phyloP scores from a whole-genome alignment of 305 asterid genomes.

The Plantago lanceolata region DNA sequence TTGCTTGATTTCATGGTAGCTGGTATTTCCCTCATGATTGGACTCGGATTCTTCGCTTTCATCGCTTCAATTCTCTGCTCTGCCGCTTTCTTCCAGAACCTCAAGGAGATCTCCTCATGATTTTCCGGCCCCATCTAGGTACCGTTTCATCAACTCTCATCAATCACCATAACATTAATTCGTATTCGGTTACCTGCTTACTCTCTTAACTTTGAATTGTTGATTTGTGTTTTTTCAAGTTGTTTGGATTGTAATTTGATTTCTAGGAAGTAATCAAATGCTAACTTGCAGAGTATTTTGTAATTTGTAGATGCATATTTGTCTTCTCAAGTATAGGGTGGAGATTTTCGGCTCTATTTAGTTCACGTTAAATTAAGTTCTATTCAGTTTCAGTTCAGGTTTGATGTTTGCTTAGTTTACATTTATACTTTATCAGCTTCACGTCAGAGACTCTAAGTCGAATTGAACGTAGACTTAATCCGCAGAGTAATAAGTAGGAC shows the following conservation, averaged over 20 bases:
- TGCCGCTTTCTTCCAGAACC: conserved; percentile 79
- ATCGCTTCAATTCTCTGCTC: conserved; percentile 77
- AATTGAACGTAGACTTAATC: too few species aligned
- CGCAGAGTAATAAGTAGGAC: too few species aligned
- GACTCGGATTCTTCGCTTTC: conserved; percentile 69
- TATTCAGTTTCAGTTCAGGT: too few species aligned
- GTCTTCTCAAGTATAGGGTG: too few species aligned
- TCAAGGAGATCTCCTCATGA: conserved; percentile 60
- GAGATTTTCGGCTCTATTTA: too few species aligned
- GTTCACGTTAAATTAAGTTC: too few species aligned
- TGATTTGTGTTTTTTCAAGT: background rate
- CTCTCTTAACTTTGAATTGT: background rate
- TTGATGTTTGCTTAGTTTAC: too few species aligned
- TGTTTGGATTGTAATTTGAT: background rate
- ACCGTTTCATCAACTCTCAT: background rate
- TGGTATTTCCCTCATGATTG: conserved; percentile 74
- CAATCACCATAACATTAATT: too few species aligned
- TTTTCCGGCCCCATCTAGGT: conserved; percentile 10
- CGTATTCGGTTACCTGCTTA: background rate
- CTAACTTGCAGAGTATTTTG: too few species aligned
- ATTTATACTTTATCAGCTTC: too few species aligned
- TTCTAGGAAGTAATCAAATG: background rate
- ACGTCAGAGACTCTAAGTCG: too few species aligned
- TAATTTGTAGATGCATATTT: too few species aligned
- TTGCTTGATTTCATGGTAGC: conserved; percentile 75